Base-by-base conservation (phyloP, 768 basidiomycete species). In the Boletus rex-veris region DNA sequence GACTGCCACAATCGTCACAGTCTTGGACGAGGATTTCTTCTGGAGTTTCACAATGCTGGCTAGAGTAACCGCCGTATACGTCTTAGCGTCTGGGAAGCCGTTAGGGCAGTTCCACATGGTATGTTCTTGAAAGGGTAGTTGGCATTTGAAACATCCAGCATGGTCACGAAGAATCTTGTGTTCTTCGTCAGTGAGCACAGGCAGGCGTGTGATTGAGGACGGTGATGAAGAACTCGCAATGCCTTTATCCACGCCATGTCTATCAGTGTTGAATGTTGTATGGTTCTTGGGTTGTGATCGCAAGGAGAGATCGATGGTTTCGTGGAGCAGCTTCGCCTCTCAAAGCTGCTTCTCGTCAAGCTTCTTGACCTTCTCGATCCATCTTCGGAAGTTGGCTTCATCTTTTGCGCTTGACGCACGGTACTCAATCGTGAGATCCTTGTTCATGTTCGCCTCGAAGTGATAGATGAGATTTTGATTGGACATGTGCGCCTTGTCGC, bases 141-240 rank as follows among this genome's bases (percentile, higher is more conserved):
- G 48, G 35, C 71, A 72, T n/a, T 69, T 64, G 50, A 60, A 51
- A 33, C 72, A 72, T 0, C 70, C 64, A 3, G 54, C 26, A 30
- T 65, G 54, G 0, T 63, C 52, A 0, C 14, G 8, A 0, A 72
- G 55, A 0, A 66, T 49, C 0, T 46, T 9, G 0, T 46, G 42
- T 48, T 72, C 64, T 0, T 41, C 38, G 0, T 37, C 28, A 0
- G 61, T 67, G 0, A 60, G 50, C 3, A 47, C 7, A 4, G 62
- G 57, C 2, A 55, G 44, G 15, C 41, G 6, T 6, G 41, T 24
- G 24, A 3, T 24, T 3, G 24, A 24, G 24, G 24, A 24, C 3
- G 5, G 24, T 24, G 24, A 3, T 24, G 24, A 24, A 24, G 24
- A 24, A 24, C 24, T 24, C 24, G 24, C 24, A 24, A 24, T 24